Base-by-base conservation (phyloP, 805 yeast species). In the Wickerhamomyces sydowiorum region DNA sequence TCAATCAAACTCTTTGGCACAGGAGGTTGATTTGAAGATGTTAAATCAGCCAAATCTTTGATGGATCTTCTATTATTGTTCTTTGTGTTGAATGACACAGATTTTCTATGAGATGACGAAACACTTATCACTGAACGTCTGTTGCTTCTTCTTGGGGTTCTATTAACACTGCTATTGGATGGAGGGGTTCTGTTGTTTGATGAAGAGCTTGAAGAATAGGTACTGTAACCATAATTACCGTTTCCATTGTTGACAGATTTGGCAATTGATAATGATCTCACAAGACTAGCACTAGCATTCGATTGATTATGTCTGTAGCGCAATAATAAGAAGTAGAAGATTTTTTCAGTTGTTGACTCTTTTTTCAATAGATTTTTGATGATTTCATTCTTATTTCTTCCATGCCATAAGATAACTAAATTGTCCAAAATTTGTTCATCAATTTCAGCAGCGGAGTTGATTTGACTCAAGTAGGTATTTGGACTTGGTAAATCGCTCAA, bases 321-420 rank as follows among this genome's bases (percentile, higher is more conserved):
- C 67, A 82, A 66, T 45, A 87, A 67, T 38, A 88, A 62, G 49
- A 84, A 81, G 62, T 88, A 87, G 57, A 87, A 87, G 47, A 86
- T 74, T 65, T 87, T 87, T 54, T 87, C 96, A 2, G 88, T 75
- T 45, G 80, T 80, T 45, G 77, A 75, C 29, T 70, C 79, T 2
- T 73, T 69, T 18, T 78, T 70, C 42, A 80, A 49, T 38, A 88
- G 64, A 45, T 76, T 73, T 5, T 69, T 58, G 35, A 82, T 64
- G 19, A 88, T 76, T 9, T 69, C 63, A n/a, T 73, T 69, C 43
- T 76, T 74, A 17, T 77, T 66, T 45, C 82, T 82, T 42, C 90
- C 91, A 60, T 86, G 96, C 79, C 93, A 87, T 47, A 87, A 62
- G 10, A 86, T 85, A 50, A 82, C 82, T 50, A 87, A 67, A 54